Evolutionary conservation across 345 rosid species (phyloP).

Genomic region (Eucalyptus tenuipes): DNA sequence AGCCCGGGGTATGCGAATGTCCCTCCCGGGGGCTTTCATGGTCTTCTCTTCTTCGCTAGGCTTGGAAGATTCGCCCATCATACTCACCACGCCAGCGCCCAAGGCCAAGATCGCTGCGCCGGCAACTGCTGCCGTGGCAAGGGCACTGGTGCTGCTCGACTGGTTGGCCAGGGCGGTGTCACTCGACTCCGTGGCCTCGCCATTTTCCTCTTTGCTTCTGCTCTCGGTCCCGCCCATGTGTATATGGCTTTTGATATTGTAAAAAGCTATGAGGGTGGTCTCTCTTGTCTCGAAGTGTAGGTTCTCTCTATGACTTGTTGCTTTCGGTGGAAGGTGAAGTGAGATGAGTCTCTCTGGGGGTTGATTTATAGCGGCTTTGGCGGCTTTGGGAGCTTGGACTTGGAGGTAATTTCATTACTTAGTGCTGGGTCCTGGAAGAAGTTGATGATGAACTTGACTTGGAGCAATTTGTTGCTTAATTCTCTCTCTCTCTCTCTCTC

Average conservation of each 20-base stretch:
- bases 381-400: neutral
- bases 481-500: neutral
- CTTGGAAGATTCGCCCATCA: neutral
- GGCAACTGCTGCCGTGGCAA: rapidly evolving
- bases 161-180: neutral
- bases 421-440: neutral
- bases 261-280: neutral
- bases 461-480: neutral
- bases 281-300: neutral
- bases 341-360: neutral
- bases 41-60: neutral
- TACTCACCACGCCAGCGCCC: neutral
- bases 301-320: neutral
- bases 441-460: neutral
- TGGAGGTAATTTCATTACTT: neutral
- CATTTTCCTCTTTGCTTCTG: neutral
- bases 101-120: neutral
- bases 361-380: neutral
- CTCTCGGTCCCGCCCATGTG: neutral
- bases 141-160: neutral
- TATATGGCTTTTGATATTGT: neutral
- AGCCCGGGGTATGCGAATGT: neutral
- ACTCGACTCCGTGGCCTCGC: neutral
- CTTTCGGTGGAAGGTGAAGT: neutral
- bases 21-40: slow-evolving; percentile 1